phyloP scores from a whole-genome alignment of 2,329 filamentous ascomycete species.

The Fulvia fulva region DNA sequence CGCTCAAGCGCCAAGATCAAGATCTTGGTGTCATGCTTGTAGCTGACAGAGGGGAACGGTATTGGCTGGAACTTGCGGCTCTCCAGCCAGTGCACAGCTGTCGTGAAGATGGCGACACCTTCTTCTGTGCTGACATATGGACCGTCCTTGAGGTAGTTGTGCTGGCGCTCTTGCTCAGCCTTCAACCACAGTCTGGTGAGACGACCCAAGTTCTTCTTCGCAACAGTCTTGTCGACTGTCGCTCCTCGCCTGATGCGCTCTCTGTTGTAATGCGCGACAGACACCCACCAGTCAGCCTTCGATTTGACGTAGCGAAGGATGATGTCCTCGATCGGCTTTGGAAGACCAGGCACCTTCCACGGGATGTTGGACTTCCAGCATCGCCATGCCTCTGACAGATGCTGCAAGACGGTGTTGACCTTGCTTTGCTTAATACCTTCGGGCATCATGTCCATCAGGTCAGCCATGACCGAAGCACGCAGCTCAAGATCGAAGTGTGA shows the following conservation, averaged over 20 bases:
- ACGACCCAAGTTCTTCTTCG: slow-evolving; percentile 97
- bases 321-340: slow-evolving; percentile 97
- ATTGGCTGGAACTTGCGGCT: slow-evolving; percentile 98
- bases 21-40: slow-evolving; percentile 99
- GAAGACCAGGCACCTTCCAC: slow-evolving; percentile 96
- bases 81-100: slow-evolving; percentile 97
- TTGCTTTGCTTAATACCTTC: slow-evolving; percentile 99
- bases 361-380: slow-evolving; percentile 99
- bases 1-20: slow-evolving; percentile 91
- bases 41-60: slow-evolving; percentile 96
- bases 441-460: slow-evolving; percentile 99
- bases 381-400: slow-evolving; percentile 96
- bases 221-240: slow-evolving; percentile 97
- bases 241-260: slow-evolving; percentile 94
- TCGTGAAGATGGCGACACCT: slow-evolving; percentile 97
- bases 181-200: slow-evolving; percentile 95
- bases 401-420: slow-evolving; percentile 94
- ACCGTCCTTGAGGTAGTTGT: slow-evolving; percentile 99
- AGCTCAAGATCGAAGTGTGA: slow-evolving; percentile 98
- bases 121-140: slow-evolving; percentile 98
- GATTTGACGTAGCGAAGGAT: slow-evolving; percentile 98
- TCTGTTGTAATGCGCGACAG: slow-evolving; percentile 96
- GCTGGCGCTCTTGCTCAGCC: slow-evolving; percentile 94
- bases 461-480: slow-evolving; percentile 96
- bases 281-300: slow-evolving; percentile 99